Conservation (phyloP, 2,329 filamentous ascomycete genomes). For the Moelleriella libera region DNA sequence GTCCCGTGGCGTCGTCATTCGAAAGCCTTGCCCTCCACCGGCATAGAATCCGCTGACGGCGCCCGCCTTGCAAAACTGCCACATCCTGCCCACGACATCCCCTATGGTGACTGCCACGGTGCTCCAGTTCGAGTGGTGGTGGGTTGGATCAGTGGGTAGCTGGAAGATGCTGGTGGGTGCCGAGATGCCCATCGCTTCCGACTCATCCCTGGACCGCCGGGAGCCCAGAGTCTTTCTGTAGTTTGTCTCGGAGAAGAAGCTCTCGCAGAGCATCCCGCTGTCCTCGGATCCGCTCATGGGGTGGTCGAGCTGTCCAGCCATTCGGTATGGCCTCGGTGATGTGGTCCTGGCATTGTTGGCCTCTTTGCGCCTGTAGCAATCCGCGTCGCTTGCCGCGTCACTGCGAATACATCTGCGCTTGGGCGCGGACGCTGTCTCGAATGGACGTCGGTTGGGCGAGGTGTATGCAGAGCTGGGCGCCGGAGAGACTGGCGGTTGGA, state of each 20-base stretch:
- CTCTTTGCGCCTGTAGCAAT: no score
- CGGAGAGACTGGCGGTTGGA: slow-evolving; percentile 30
- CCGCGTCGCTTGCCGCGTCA: slow-evolving; percentile 9
- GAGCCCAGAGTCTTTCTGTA: slow-evolving; percentile 39
- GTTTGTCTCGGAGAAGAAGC: slow-evolving; percentile 41
- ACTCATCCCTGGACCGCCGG: slow-evolving; percentile 20
- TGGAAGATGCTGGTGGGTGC: slow-evolving; percentile 13
- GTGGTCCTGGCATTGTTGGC: no score
- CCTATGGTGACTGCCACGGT: slow-evolving; percentile 46
- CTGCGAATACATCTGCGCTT: slow-evolving; percentile 31
- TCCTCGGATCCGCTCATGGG: slow-evolving; percentile 20
- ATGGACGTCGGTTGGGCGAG: slow-evolving; percentile 7
- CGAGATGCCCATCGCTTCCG: slow-evolving; percentile 18
- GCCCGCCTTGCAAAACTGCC: slow-evolving; percentile 65
- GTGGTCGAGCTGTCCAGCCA: slow-evolving; percentile 30
- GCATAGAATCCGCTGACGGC: slow-evolving; percentile 78
- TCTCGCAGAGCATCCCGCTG: slow-evolving; percentile 31
- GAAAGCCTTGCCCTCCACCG: slow-evolving; percentile 63
- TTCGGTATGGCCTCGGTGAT: background rate
- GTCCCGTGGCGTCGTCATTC: slow-evolving; percentile 25
- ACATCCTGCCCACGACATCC: slow-evolving; percentile 61
- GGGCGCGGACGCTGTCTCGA: slow-evolving; percentile 10
- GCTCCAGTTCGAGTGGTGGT: slow-evolving; percentile 33
- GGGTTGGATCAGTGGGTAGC: slow-evolving; percentile 14
- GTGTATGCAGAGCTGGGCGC: slow-evolving; percentile 24